Conservation (phyloP, 2,329 filamentous ascomycete species). For the Sphaerostilbella broomeana region DNA sequence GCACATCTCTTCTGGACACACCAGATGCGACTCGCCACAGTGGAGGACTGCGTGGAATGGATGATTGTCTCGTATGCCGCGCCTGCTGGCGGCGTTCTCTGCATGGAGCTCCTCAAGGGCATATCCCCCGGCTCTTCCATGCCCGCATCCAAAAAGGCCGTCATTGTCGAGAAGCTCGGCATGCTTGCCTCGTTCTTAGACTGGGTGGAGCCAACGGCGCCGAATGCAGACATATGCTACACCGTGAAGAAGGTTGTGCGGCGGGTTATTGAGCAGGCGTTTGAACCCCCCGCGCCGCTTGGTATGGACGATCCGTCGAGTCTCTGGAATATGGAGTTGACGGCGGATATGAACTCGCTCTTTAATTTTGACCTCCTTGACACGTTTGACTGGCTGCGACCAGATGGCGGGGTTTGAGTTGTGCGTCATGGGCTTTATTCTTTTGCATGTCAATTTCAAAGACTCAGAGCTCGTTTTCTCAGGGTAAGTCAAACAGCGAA, state of each 20-base stretch:
- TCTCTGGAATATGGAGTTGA: slow-evolving; percentile 6
- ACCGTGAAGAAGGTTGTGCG: slow-evolving; percentile 32
- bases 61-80: slow-evolving; percentile 42
- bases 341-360: slow-evolving; percentile 16
- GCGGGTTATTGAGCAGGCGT: slow-evolving; percentile 38
- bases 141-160: slow-evolving; percentile 30
- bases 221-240: slow-evolving; percentile 40
- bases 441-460: no score
- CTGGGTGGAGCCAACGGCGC: slow-evolving; percentile 39
- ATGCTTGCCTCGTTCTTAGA: slow-evolving; percentile 43
- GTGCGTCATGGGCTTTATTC: no score
- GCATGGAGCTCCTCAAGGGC: slow-evolving; percentile 38
- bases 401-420: slow-evolving; percentile 3
- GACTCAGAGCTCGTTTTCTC: no score
- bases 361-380: slow-evolving; percentile 45
- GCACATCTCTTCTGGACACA: slow-evolving; percentile 42
- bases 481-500: no score
- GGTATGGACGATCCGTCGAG: slow-evolving; percentile 1
- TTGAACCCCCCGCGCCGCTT: slow-evolving; percentile 17
- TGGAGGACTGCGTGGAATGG: slow-evolving; percentile 39
- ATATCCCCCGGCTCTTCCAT: not conserved
- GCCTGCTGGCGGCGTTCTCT: slow-evolving; percentile 40
- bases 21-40: slow-evolving; percentile 33
- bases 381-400: slow-evolving; percentile 41
- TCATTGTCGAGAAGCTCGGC: slow-evolving; percentile 45